These are phyloP conservation scores for Macrophomina tecta DNA, from an alignment of 2,329 filamentous ascomycete species.

Conservation along the genomic window DNA sequence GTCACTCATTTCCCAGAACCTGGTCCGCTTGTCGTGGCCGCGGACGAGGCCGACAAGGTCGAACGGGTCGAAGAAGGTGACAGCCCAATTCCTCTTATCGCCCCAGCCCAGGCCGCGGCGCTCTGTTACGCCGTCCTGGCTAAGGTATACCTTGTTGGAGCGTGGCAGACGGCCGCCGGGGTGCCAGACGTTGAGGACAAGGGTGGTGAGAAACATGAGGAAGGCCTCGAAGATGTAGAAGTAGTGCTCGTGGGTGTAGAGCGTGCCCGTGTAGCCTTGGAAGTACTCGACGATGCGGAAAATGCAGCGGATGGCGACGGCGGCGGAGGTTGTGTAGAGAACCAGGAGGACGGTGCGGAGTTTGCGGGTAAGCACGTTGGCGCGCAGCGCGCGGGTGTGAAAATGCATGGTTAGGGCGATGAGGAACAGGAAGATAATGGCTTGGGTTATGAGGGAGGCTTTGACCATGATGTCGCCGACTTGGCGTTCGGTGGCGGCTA, in stretches of 20 bases:
- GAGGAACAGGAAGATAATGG: slow-evolving; percentile 58
- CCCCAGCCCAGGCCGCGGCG: slow-evolving; percentile 56
- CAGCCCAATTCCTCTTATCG: slow-evolving; percentile 52
- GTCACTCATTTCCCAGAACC: slow-evolving; percentile 46
- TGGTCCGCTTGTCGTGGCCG: slow-evolving; percentile 42
- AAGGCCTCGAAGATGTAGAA: slow-evolving; percentile 62
- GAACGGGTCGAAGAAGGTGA: slow-evolving; percentile 48
- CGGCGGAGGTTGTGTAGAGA: slow-evolving; percentile 55
- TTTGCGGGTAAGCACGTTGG: slow-evolving; percentile 50
- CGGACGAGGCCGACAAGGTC: slow-evolving; percentile 42
- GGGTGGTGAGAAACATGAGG: slow-evolving; percentile 59
- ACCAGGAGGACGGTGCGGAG: slow-evolving; percentile 52
- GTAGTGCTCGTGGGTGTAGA: slow-evolving; percentile 55
- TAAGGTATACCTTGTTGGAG: slow-evolving; percentile 58
- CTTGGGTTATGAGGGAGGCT: slow-evolving; percentile 57
- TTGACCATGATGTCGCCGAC: slow-evolving; percentile 56
- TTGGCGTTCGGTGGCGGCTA: slow-evolving; percentile 45
- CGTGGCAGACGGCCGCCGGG: slow-evolving; percentile 57
- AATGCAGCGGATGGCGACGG: slow-evolving; percentile 57
- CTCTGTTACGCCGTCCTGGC: slow-evolving; percentile 50
- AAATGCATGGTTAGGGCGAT: slow-evolving; percentile 54
- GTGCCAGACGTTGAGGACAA: slow-evolving; percentile 59
- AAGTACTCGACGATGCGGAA: slow-evolving; percentile 61
- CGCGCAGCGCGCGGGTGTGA: slow-evolving; percentile 50
- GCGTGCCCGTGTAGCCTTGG: slow-evolving; percentile 44